Conservation (phyloP, 1,284 basidiomycete species). For the Moesziomyces globuligerus region DNA sequence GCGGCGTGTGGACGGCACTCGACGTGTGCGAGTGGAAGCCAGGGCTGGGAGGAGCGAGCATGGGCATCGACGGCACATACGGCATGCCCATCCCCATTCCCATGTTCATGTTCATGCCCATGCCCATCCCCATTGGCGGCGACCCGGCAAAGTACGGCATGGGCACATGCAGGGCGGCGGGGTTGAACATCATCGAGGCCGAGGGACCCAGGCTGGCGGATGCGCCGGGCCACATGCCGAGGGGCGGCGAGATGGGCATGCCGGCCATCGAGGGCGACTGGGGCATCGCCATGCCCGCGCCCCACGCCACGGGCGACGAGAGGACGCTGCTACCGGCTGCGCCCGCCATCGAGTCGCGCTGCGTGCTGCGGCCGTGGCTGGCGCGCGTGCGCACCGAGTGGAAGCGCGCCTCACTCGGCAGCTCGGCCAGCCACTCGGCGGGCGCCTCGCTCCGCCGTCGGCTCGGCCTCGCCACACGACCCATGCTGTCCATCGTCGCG, state of each 20-base stretch:
- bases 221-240: constrained; percentile 10
- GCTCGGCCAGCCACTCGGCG: constrained; percentile 27
- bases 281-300: constrained; percentile 3
- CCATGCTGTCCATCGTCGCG: constrained; percentile 1
- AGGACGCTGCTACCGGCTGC: constrained; percentile 5
- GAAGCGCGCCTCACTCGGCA: constrained; percentile 12
- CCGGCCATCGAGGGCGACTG: constrained; percentile 12
- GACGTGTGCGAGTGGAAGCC: constrained; percentile 21
- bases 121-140: background rate
- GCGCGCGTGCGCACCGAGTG: constrained; percentile 11
- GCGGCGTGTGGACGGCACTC: constrained; percentile 35
- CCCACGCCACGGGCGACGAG: constrained; percentile 14
- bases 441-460: constrained; percentile 37
- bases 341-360: constrained; percentile 29
- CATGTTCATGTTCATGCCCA: constrained; percentile 3
- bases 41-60: constrained; percentile 35
- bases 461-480: background rate
- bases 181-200: constrained; percentile 24
- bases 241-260: constrained; percentile 3
- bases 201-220: background rate
- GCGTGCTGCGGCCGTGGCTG: constrained; percentile 2
- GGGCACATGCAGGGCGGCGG: constrained; percentile 18
- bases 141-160: constrained; percentile 23
- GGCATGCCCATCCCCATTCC: constrained; percentile 4
- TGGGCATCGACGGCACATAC: constrained; percentile 25